Evolutionary conservation across 768 basidiomycete species (phyloP).

Genomic region (Pholiota molesta): DNA sequence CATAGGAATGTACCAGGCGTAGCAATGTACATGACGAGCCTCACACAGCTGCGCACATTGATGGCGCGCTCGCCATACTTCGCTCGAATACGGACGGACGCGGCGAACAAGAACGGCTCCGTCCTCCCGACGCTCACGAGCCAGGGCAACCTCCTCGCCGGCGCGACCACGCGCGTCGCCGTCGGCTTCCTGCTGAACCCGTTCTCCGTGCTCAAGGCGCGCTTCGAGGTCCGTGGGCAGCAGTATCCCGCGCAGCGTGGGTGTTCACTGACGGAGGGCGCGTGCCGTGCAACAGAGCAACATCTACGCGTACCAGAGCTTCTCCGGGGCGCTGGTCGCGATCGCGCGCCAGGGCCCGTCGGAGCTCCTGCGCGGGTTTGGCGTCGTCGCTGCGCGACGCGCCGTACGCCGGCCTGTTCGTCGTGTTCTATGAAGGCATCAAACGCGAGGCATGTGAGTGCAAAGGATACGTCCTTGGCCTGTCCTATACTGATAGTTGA

Average conservation of each 20-base stretch:
- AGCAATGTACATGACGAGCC: slow-evolving; percentile 86
- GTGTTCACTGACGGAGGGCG: neutral
- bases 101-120: slow-evolving; percentile 39
- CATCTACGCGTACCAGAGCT: slow-evolving; percentile 68
- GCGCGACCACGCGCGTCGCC: slow-evolving; percentile 76
- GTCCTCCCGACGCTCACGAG: slow-evolving; percentile 72
- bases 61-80: slow-evolving; percentile 80
- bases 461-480: slow-evolving; percentile 8
- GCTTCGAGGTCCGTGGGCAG: slow-evolving; percentile 72
- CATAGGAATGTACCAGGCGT: slow-evolving; percentile 90
- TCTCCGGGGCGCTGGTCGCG: slow-evolving; percentile 59
- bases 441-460: slow-evolving; percentile 72
- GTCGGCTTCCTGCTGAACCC: slow-evolving; percentile 90
- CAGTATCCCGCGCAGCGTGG: too few species aligned
- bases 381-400: slow-evolving; percentile 93
- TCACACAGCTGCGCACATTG: slow-evolving; percentile 78
- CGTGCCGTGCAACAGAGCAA: slow-evolving; percentile 57
- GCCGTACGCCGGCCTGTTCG: slow-evolving; percentile 90
- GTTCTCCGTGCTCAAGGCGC: slow-evolving; percentile 88
- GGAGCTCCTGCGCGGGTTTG: slow-evolving; percentile 85
- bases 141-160: slow-evolving; percentile 84
- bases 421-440: slow-evolving; percentile 85
- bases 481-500: neutral
- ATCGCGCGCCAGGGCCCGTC: slow-evolving; percentile 73
- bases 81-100: slow-evolving; percentile 33